phyloP scores from a whole-genome alignment of 2,329 filamentous ascomycete species.

The Talaromyces rugulosus region DNA sequence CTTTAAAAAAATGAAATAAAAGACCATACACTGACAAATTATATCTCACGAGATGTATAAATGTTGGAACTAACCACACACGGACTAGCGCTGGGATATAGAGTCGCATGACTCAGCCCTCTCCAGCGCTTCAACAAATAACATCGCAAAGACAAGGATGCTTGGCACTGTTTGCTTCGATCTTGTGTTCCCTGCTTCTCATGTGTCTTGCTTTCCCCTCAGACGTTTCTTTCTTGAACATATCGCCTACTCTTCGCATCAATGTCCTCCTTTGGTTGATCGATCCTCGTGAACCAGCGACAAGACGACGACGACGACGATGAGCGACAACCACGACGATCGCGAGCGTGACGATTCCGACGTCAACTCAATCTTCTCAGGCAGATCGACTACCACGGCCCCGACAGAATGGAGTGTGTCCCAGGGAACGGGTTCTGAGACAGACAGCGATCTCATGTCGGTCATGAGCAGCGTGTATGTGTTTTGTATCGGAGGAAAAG shows the following conservation, averaged over 20 bases:
- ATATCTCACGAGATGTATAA: too few relatives aligned
- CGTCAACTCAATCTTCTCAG: conserved; percentile 6
- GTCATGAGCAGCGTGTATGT: conserved; percentile 13
- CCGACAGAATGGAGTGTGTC: conserved; percentile 12
- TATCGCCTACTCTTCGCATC: neutral
- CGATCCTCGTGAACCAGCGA: neutral
- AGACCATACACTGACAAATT: too few relatives aligned
- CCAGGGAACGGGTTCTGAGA: neutral
- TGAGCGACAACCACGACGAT: neutral
- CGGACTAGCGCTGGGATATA: neutral
- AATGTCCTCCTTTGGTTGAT: neutral
- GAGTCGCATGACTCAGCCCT: neutral
- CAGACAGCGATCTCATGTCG: conserved; percentile 9
- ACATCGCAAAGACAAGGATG: neutral
- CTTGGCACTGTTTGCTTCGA: neutral
- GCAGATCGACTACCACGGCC: conserved; percentile 7
- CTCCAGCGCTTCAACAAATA: neutral
- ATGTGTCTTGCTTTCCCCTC: neutral
- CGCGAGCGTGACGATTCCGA: conserved; percentile 5
- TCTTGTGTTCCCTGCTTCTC: neutral
- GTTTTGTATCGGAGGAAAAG: neutral
- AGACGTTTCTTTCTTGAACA: neutral
- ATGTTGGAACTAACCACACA: neutral
- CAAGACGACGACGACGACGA: neutral
- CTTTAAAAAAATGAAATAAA: too few relatives aligned